Percentiles rank a stretch among this genome's conserved stretches.
phyloP scores from a whole-genome alignment of 1,139 yeast species.

The Pichia sp. region DNA sequence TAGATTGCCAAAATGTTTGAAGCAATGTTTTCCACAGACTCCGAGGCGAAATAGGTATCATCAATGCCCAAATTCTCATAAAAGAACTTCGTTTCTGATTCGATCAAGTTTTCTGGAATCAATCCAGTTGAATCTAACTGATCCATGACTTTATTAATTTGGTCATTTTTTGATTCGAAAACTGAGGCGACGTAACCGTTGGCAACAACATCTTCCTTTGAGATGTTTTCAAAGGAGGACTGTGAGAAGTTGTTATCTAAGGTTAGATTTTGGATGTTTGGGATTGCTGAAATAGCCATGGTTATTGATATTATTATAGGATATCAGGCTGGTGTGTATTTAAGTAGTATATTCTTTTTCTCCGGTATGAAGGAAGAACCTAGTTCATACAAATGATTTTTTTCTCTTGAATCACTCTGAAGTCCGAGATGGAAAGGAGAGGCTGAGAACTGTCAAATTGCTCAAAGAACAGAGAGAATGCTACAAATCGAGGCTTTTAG shows the following conservation, averaged over 20 bases:
- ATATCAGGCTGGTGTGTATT: background rate
- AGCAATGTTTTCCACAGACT: slow-evolving; percentile 74
- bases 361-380: background rate
- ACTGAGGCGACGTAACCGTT: slow-evolving; percentile 71
- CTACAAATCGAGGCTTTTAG: background rate
- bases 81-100: slow-evolving; percentile 85
- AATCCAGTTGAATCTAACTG: slow-evolving; percentile 78
- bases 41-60: slow-evolving; percentile 86
- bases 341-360: background rate
- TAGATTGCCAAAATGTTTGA: slow-evolving; percentile 82
- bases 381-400: background rate
- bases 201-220: slow-evolving; percentile 27
- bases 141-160: slow-evolving; percentile 78
- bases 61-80: slow-evolving; percentile 85
- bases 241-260: slow-evolving; percentile 34
- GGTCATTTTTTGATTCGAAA: slow-evolving; percentile 77
- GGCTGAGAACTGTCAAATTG: too few relatives aligned
- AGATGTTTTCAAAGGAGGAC: slow-evolving; percentile 31
- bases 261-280: slow-evolving; percentile 24
- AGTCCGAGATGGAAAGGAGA: too few relatives aligned
- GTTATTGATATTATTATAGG: background rate
- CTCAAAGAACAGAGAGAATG: too few relatives aligned
- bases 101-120: slow-evolving; percentile 83
- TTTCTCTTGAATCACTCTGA: background rate
- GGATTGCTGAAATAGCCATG: slow-evolving; percentile 14